phyloP scores from a whole-genome alignment of 768 basidiomycete species.

The Suillus variegatus region DNA sequence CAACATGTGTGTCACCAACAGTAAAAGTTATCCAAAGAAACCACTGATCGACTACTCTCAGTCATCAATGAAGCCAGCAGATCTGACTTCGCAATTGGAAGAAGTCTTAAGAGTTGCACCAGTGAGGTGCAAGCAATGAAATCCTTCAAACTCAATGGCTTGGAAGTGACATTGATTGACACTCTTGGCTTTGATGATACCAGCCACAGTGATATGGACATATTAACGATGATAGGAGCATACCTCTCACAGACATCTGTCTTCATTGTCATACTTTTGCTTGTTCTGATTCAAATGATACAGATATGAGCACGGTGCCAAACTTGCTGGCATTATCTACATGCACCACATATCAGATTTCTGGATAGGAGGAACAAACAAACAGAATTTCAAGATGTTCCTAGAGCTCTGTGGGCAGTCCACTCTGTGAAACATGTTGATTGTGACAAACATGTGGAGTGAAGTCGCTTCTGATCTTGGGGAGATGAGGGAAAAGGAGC shows the following conservation, averaged over 20 bases:
- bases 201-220: conserved; percentile 43
- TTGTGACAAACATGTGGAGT: conserved; percentile 50
- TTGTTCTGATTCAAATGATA: not conserved
- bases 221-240: conserved; percentile 42
- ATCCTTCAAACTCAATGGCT: conserved; percentile 45
- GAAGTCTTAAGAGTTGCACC: conserved; percentile 45
- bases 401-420: conserved; percentile 43
- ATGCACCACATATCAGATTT: conserved; percentile 45
- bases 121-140: conserved; percentile 37
- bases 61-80: conserved; percentile 50
- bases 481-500: conserved; percentile 38
- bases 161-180: conserved; percentile 49
- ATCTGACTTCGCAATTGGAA: conserved; percentile 41
- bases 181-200: conserved; percentile 66
- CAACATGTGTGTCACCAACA: conserved; percentile 10
- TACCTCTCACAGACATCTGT: conserved; percentile 16
- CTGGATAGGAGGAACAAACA: conserved; percentile 41
- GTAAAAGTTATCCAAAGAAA: not conserved
- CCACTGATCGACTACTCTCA: conserved; percentile 22
- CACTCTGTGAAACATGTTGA: conserved; percentile 41
- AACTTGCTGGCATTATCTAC: conserved; percentile 44
- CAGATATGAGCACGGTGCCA: conserved; percentile 16
- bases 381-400: conserved; percentile 44
- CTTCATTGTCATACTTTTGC: not conserved
- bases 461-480: conserved; percentile 30